These are phyloP conservation scores for Aspergillus bridgeri DNA, from an alignment of 495 filamentous ascomycete species.

Conservation along the genomic window DNA sequence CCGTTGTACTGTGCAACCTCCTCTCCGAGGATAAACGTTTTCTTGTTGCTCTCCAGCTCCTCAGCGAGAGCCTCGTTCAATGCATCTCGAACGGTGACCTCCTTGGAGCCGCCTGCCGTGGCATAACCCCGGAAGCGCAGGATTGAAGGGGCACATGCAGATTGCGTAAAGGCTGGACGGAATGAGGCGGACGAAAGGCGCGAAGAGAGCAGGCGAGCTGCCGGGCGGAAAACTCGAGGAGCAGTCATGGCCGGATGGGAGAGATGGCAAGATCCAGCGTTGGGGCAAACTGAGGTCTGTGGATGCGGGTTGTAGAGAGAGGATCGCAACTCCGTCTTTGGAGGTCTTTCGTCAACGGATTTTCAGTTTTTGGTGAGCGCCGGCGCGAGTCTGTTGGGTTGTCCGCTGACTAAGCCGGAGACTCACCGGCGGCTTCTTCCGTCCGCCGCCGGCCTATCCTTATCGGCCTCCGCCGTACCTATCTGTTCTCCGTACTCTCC, in stretches of 20 bases:
- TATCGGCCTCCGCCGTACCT: too few relatives aligned
- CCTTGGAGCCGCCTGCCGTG: slow-evolving; percentile 65
- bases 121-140: slow-evolving; percentile 46
- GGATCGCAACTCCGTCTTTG: slow-evolving; percentile 6
- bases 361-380: slow-evolving; percentile 27
- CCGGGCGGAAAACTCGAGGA: slow-evolving; percentile 78
- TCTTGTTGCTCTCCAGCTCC: slow-evolving; percentile 89
- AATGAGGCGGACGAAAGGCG: slow-evolving; percentile 50
- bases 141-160: slow-evolving; percentile 45
- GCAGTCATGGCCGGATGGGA: slow-evolving; percentile 50
- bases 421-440: slow-evolving; percentile 43
- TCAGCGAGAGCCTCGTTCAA: slow-evolving; percentile 97
- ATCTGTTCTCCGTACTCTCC: neutral
- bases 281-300: too few relatives aligned
- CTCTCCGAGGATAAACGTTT: slow-evolving; percentile 94
- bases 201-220: slow-evolving; percentile 69
- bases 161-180: slow-evolving; percentile 51
- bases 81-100: slow-evolving; percentile 95
- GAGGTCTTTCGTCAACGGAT: slow-evolving; percentile 6
- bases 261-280: slow-evolving; percentile 19
- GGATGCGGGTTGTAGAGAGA: slow-evolving; percentile 18
- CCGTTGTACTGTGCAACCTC: slow-evolving; percentile 99
- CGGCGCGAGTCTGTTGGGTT: slow-evolving; percentile 38
- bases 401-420: slow-evolving; percentile 29
- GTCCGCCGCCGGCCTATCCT: slow-evolving; percentile 13